Conservation (phyloP, 495 filamentous ascomycete genomes). For the Penicillium argentinense region DNA sequence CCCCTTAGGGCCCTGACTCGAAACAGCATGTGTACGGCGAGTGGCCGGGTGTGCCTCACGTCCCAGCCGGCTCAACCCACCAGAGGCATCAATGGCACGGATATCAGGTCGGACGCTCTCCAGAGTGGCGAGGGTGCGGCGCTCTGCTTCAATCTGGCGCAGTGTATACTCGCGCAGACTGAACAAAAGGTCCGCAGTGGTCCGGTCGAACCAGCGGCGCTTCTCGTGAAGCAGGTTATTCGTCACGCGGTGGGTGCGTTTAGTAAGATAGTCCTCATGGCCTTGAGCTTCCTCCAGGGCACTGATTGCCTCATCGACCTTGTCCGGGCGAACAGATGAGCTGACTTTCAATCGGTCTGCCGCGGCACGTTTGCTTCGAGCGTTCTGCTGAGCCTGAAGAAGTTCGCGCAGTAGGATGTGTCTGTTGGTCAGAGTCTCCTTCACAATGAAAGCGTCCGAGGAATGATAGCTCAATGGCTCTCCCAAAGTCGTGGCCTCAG, state of each 20-base stretch:
- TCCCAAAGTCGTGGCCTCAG: slow-evolving; percentile 91
- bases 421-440: slow-evolving; percentile 97
- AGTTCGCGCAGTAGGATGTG: slow-evolving; percentile 97
- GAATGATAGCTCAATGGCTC: slow-evolving; percentile 96
- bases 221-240: slow-evolving; percentile 85
- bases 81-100: slow-evolving; percentile 83
- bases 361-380: slow-evolving; percentile 74
- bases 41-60: slow-evolving; percentile 79
- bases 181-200: slow-evolving; percentile 72
- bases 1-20: slow-evolving; percentile 90
- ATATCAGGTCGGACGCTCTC: slow-evolving; percentile 93
- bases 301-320: slow-evolving; percentile 93
- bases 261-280: slow-evolving; percentile 73
- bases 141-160: slow-evolving; percentile 93
- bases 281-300: slow-evolving; percentile 82
- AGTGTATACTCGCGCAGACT: slow-evolving; percentile 89
- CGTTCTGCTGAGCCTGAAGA: slow-evolving; percentile 78
- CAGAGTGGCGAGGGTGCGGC: slow-evolving; percentile 85
- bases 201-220: slow-evolving; percentile 86
- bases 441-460: slow-evolving; percentile 94
- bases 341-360: slow-evolving; percentile 85
- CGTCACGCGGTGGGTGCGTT: slow-evolving; percentile 85
- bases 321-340: slow-evolving; percentile 82
- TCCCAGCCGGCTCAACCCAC: slow-evolving; percentile 84
- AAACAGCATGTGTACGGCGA: slow-evolving; percentile 73